Conservation (phyloP, 768 basidiomycete species). For the Exidia glandulosa region DNA sequence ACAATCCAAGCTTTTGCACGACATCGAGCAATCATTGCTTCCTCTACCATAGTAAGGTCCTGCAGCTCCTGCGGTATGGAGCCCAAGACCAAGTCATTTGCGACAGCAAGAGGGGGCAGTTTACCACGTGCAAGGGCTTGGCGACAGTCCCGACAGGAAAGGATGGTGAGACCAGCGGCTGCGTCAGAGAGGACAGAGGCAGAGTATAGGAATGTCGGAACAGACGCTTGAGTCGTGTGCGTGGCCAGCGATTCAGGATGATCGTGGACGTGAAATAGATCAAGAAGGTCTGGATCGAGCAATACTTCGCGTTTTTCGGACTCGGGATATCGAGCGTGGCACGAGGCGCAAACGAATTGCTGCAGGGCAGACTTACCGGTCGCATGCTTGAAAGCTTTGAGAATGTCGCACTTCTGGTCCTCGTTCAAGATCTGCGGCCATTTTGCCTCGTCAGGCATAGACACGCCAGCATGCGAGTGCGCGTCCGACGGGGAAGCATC, state of each 20-base stretch:
- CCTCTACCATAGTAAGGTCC: conserved; percentile 26
- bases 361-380: not conserved
- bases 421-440: not conserved
- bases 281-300: not conserved
- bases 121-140: not conserved
- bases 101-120: conserved; percentile 12
- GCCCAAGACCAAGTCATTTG: conserved; percentile 23
- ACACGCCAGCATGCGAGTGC: not conserved
- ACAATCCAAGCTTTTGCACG: conserved; percentile 25
- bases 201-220: not conserved
- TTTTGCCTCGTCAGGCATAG: not conserved
- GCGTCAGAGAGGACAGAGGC: not conserved
- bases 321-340: not conserved
- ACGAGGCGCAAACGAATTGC: not conserved
- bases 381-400: not conserved
- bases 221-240: not conserved
- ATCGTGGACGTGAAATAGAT: not conserved
- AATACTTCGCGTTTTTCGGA: not conserved
- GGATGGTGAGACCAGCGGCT: not conserved
- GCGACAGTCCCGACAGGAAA: not conserved
- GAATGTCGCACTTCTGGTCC: not conserved
- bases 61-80: conserved; percentile 17
- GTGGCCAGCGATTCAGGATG: not conserved
- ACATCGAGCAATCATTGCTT: conserved; percentile 28
- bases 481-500: not conserved